Percentiles rank a stretch among this genome's conserved stretches.
Conservation (phyloP, 768 basidiomycete species). For the Phallus indusiatus region DNA sequence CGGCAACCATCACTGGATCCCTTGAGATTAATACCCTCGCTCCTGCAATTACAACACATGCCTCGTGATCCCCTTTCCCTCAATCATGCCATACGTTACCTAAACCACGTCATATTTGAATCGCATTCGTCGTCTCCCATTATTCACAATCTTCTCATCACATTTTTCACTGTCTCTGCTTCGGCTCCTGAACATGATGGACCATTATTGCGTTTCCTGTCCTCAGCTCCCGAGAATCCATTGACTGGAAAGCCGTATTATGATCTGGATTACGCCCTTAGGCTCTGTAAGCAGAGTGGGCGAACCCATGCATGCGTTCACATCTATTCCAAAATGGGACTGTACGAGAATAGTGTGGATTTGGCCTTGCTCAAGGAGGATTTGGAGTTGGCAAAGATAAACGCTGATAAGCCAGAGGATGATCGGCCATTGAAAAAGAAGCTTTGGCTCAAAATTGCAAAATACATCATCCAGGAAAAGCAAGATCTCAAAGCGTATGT, state of each 20-base stretch:
- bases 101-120: slow-evolving; percentile 76
- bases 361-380: slow-evolving; percentile 91
- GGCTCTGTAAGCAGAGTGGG: slow-evolving; percentile 77
- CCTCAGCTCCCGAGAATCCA: slow-evolving; percentile 71
- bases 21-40: slow-evolving; percentile 77
- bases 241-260: slow-evolving; percentile 84
- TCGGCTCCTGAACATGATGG: slow-evolving; percentile 55
- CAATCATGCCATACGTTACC: slow-evolving; percentile 85
- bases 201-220: slow-evolving; percentile 73
- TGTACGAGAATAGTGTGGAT: slow-evolving; percentile 95
- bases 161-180: slow-evolving; percentile 59
- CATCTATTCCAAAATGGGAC: slow-evolving; percentile 95
- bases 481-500: slow-evolving; percentile 96
- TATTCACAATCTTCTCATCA: slow-evolving; percentile 89
- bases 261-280: slow-evolving; percentile 92
- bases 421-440: slow-evolving; percentile 83
- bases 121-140: slow-evolving; percentile 73
- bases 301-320: slow-evolving; percentile 86
- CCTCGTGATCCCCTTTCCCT: slow-evolving; percentile 63
- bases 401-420: slow-evolving; percentile 91
- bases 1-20: slow-evolving; percentile 74
- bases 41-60: slow-evolving; percentile 70
- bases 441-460: slow-evolving; percentile 98
- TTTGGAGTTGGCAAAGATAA: slow-evolving; percentile 87
- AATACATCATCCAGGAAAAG: slow-evolving; percentile 95